These are phyloP conservation scores for Cetraspora pellucida DNA, from an alignment of 192 early-diverging fungal genomes.

Conservation along the genomic window DNA sequence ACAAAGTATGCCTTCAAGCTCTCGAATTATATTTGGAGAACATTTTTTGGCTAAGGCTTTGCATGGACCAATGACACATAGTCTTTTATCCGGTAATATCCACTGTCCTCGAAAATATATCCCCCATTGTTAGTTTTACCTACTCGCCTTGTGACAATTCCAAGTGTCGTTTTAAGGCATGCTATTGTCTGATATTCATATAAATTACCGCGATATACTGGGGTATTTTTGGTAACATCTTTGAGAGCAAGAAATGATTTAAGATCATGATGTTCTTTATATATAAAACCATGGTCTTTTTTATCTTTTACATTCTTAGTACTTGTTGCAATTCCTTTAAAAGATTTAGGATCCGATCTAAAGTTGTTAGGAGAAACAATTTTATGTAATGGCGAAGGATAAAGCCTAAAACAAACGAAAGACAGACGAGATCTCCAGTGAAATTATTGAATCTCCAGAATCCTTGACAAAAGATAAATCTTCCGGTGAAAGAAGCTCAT, in stretches of 20 bases:
- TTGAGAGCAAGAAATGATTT: constrained; percentile 21
- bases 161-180: constrained; percentile 23
- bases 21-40: constrained; percentile 9
- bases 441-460: no score
- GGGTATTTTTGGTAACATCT: background rate
- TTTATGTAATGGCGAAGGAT: no score
- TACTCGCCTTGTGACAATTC: background rate
- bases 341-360: no score
- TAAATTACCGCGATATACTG: constrained; percentile 22
- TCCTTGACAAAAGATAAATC: no score
- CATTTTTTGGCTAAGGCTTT: background rate
- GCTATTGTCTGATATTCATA: constrained; percentile 32
- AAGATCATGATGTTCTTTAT: background rate
- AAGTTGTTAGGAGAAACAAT: no score
- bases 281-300: no score
- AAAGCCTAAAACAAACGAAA: no score
- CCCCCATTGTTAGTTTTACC: constrained; percentile 20
- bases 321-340: no score
- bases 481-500: no score
- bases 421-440: no score
- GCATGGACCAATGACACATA: constrained; percentile 29
- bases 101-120: constrained; percentile 29
- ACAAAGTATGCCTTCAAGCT: constrained; percentile 22
- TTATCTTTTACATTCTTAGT: no score
- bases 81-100: constrained; percentile 5